Percentiles rank a stretch among this genome's conserved stretches.
Conservation (phyloP, 306 rosid species). For the Prunus padus region DNA sequence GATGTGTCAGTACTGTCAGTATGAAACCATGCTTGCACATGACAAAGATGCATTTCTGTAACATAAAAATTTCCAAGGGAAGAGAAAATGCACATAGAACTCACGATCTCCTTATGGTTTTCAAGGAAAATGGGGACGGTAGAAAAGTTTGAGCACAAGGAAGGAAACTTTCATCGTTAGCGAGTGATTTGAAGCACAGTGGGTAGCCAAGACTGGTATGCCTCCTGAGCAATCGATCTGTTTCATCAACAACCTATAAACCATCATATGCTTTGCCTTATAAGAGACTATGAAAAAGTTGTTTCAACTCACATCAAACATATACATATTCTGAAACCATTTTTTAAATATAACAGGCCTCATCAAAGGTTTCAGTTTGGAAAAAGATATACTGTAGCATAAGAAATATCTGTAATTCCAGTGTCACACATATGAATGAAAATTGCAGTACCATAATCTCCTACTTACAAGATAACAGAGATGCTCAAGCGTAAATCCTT, state of each 20-base stretch:
- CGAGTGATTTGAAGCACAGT: conserved; percentile 62
- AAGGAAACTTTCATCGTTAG: conserved; percentile 40
- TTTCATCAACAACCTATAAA: conserved; percentile 91
- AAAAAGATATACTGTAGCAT: neutral
- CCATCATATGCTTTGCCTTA: conserved; percentile 24
- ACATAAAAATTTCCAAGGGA: conserved; percentile 12
- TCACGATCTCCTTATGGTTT: conserved; percentile 78
- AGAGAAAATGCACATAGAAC: conserved; percentile 36
- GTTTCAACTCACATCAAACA: neutral
- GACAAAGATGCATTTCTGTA: neutral
- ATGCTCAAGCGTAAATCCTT: conserved; percentile 88
- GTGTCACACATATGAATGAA: neutral
- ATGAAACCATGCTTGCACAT: conserved; percentile 15
- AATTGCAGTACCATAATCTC: neutral
- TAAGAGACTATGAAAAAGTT: neutral
- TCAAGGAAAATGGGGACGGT: conserved; percentile 50
- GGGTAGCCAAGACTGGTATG: conserved; percentile 93
- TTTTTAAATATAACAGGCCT: neutral
- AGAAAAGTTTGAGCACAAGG: conserved; percentile 41
- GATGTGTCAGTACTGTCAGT: neutral
- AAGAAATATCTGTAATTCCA: neutral
- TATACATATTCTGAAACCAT: neutral
- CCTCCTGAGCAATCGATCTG: conserved; percentile 86
- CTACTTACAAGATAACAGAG: conserved; percentile 82
- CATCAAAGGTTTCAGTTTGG: neutral